These are phyloP conservation scores for Penicillium sclerotiorum DNA, from an alignment of 2,329 filamentous ascomycete genomes.

Conservation along the genomic window DNA sequence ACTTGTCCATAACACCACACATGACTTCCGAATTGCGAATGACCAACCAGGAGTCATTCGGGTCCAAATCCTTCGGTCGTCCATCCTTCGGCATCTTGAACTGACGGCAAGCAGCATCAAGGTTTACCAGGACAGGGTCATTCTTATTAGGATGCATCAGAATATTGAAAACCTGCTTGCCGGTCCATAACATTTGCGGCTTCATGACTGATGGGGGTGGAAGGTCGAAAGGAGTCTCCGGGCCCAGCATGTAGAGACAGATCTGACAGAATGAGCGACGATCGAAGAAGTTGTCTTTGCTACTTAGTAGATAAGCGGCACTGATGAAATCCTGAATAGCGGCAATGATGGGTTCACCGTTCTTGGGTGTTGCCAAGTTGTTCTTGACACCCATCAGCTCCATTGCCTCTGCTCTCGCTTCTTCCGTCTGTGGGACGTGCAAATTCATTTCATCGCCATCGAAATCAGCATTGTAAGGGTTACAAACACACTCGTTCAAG, in stretches of 20 bases:
- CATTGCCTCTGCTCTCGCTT: slow-evolving; percentile 91
- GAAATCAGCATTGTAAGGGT: slow-evolving; percentile 99
- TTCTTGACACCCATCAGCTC: slow-evolving; percentile 98
- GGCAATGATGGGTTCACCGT: slow-evolving; percentile 96
- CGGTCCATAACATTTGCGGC: slow-evolving; percentile 87
- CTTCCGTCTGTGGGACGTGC: slow-evolving; percentile 96
- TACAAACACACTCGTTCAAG: slow-evolving; percentile 82
- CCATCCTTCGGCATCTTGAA: slow-evolving; percentile 53
- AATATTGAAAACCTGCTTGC: slow-evolving; percentile 93
- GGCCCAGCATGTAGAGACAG: slow-evolving; percentile 91
- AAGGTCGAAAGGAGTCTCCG: slow-evolving; percentile 74
- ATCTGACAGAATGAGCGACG: slow-evolving; percentile 85
- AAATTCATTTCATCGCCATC: slow-evolving; percentile 99
- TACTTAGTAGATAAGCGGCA: slow-evolving; percentile 85
- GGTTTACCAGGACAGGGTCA: slow-evolving; percentile 82
- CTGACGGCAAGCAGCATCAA: slow-evolving; percentile 88
- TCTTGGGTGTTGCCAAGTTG: slow-evolving; percentile 93
- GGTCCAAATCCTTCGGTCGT: slow-evolving; percentile 64
- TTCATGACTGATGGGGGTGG: slow-evolving; percentile 86
- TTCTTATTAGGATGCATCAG: slow-evolving; percentile 85
- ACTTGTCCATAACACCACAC: slow-evolving; percentile 98
- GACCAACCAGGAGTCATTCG: slow-evolving; percentile 87
- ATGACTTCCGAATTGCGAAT: slow-evolving; percentile 96
- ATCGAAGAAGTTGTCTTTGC: slow-evolving; percentile 91
- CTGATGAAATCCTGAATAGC: slow-evolving; percentile 99